phyloP scores from a whole-genome alignment of 176 grass and related monocot species.

The Musa itinerans region DNA sequence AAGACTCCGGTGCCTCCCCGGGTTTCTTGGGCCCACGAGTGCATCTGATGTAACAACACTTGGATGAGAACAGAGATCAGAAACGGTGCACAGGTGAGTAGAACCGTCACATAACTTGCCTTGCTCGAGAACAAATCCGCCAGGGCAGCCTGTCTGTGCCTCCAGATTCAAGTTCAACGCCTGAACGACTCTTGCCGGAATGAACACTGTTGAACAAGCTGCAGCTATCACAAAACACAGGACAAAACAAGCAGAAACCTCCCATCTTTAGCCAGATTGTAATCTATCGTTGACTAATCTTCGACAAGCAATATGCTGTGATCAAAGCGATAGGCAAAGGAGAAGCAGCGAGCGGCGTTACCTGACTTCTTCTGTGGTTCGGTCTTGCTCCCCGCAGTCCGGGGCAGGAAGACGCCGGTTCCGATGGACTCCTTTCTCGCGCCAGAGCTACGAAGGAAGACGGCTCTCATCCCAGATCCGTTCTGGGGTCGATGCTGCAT shows the following conservation, averaged over 20 bases:
- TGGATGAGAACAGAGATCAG: too few relatives aligned
- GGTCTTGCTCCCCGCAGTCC: background rate
- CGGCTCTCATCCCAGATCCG: constrained; percentile 13
- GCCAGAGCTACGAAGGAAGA: constrained; percentile 16
- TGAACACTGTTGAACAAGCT: constrained; percentile 30
- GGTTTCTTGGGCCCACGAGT: constrained; percentile 1
- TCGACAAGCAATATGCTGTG: too few relatives aligned
- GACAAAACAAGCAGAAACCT: too few relatives aligned
- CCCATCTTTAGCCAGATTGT: too few relatives aligned
- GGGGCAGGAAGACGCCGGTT: constrained; percentile 34
- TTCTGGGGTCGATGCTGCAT: background rate
- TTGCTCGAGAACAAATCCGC: constrained; percentile 22
- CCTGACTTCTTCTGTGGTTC: constrained; percentile 18
- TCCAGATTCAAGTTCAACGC: constrained; percentile 26
- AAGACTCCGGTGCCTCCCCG: constrained; percentile 2
- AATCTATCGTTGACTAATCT: too few relatives aligned
- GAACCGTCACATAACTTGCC: background rate
- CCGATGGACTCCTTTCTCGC: constrained; percentile 20
- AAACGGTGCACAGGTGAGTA: background rate
- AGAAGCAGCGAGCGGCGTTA: background rate
- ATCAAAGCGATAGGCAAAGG: too few relatives aligned
- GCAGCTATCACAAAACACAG: background rate
- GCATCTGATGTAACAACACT: constrained; percentile 3
- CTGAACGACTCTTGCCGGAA: constrained; percentile 28
- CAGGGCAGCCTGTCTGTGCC: constrained; percentile 7